Evolutionary conservation across 805 yeast genomes (phyloP).

Genomic region (Blastobotrys terrestris): DNA sequence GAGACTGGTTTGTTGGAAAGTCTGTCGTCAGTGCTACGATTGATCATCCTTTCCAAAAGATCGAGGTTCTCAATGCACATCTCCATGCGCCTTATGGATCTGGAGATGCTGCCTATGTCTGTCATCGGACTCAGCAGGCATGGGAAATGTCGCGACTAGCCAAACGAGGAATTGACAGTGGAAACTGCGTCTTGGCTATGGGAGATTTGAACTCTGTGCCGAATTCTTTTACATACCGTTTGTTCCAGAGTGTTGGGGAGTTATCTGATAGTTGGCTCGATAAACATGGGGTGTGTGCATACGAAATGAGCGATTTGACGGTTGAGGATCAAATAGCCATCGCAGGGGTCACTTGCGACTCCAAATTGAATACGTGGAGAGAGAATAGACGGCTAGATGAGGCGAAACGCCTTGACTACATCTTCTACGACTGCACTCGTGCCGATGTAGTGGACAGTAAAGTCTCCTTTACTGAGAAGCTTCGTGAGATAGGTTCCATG

Average conservation of each 20-base stretch:
- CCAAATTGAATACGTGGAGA: conserved; percentile 84
- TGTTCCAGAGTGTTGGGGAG: conserved; percentile 63
- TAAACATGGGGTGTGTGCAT: conserved; percentile 43
- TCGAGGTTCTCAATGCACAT: conserved; percentile 84
- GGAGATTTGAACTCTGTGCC: conserved; percentile 93
- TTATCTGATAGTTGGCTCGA: conserved; percentile 80
- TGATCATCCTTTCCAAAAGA: conserved; percentile 42
- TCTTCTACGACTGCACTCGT: conserved; percentile 57
- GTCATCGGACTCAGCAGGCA: conserved; percentile 92
- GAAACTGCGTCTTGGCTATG: conserved; percentile 80
- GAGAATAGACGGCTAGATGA: conserved; percentile 44
- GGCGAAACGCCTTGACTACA: conserved; percentile 88
- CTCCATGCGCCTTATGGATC: conserved; percentile 94
- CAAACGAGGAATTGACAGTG: conserved; percentile 55
- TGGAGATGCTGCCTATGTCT: conserved; percentile 85
- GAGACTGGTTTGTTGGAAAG: conserved; percentile 98
- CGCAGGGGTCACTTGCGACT: conserved; percentile 91
- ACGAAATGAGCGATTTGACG: conserved; percentile 39
- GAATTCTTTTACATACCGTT: conserved; percentile 71
- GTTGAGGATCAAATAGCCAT: conserved; percentile 56
- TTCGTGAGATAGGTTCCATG: conserved; percentile 65
- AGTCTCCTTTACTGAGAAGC: conserved; percentile 66
- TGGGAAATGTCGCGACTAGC: conserved; percentile 84
- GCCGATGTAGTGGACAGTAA: conserved; percentile 54
- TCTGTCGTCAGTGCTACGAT: conserved; percentile 71